Conservation (phyloP, 768 basidiomycete species). For the Astraeus odoratus region DNA sequence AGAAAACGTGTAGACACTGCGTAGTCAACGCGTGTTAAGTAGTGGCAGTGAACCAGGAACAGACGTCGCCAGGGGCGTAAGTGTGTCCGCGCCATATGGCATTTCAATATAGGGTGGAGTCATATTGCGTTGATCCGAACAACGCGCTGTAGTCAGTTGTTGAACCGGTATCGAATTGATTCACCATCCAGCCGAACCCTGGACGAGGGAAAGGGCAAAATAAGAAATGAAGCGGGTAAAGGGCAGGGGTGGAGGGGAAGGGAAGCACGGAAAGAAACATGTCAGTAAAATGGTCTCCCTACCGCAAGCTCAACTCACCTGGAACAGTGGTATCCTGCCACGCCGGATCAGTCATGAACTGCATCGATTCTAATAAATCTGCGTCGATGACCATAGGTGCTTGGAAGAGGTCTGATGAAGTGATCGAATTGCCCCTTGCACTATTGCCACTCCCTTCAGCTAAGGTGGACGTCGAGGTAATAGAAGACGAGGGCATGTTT, state of each 20-base stretch:
- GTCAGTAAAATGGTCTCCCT: not conserved
- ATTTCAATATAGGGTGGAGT: constrained; percentile 7
- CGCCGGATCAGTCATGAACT: constrained; percentile 46
- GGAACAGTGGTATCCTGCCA: constrained; percentile 53
- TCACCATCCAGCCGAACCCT: constrained; percentile 35
- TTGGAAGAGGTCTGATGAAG: constrained; percentile 39
- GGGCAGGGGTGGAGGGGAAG: not conserved
- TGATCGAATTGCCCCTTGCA: constrained; percentile 4
- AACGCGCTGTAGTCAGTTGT: constrained; percentile 22
- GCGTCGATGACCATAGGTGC: constrained; percentile 52
- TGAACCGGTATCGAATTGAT: constrained; percentile 18
- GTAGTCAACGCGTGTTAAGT: no score
- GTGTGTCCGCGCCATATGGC: no score
- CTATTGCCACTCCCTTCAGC: not conserved
- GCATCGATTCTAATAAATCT: constrained; percentile 55
- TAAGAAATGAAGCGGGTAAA: constrained; percentile 1
- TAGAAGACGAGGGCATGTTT: not conserved
- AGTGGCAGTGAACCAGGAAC: no score
- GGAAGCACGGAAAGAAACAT: not conserved
- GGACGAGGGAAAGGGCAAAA: not conserved
- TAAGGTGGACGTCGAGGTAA: not conserved
- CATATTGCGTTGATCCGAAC: constrained; percentile 18
- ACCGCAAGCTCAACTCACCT: constrained; percentile 32
- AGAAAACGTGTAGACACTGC: no score
- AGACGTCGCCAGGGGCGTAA: no score